Percentiles rank a stretch among this genome's conserved stretches.
These are phyloP conservation scores for Bipolaris gigantea DNA, from an alignment of 2,329 filamentous ascomycete species.

Conservation along the genomic window DNA sequence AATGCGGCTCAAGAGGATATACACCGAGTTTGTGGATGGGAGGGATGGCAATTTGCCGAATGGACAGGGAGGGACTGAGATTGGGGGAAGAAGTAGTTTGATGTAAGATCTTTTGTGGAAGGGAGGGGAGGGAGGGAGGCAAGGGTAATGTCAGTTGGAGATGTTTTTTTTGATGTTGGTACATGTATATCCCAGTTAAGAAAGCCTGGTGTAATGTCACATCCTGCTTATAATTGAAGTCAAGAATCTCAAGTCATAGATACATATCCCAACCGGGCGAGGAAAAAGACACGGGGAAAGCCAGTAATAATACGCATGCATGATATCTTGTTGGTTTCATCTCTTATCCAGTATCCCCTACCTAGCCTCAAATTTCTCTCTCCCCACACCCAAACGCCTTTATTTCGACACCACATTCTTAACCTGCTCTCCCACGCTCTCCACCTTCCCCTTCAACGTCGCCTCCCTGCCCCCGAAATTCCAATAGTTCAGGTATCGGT, in stretches of 20 bases:
- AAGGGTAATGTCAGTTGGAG: not conserved
- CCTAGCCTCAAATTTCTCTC: not conserved
- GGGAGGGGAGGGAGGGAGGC: not conserved
- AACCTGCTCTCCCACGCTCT: slow-evolving; percentile 10
- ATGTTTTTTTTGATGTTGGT: not conserved
- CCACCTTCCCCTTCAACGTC: slow-evolving; percentile 43
- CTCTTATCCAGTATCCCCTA: too few species aligned
- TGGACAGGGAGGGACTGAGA: slow-evolving; percentile 86
- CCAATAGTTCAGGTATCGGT: slow-evolving; percentile 65
- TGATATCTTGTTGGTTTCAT: too few species aligned
- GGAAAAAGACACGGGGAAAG: too few species aligned
- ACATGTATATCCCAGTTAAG: too few species aligned
- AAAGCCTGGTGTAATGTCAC: too few species aligned
- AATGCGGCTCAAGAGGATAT: slow-evolving; percentile 74
- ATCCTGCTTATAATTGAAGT: too few species aligned
- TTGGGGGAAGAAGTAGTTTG: slow-evolving; percentile 88
- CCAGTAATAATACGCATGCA: too few species aligned
- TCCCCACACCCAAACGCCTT: not conserved
- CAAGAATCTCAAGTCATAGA: too few species aligned
- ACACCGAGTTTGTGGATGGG: slow-evolving; percentile 88
- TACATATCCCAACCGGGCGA: too few species aligned
- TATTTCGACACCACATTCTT: slow-evolving; percentile 18
- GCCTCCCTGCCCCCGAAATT: slow-evolving; percentile 53
- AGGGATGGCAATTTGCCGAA: slow-evolving; percentile 94
- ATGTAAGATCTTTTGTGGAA: slow-evolving; percentile 63